Evolutionary conservation across 2,329 filamentous ascomycete species (phyloP).

Genomic region (Podosphaera aphanis): DNA sequence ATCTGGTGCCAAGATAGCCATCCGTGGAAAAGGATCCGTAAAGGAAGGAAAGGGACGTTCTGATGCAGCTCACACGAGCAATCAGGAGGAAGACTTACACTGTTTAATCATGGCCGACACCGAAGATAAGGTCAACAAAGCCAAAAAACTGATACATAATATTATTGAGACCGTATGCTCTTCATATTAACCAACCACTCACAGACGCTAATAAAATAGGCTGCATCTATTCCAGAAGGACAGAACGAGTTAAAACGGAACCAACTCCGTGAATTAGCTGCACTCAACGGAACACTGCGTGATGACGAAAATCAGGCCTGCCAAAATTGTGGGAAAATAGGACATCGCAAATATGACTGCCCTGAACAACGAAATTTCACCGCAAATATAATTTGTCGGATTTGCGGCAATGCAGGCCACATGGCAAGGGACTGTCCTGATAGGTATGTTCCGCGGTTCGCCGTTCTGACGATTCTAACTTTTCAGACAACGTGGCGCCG

Average conservation of each 20-base stretch:
- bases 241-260: slow-evolving; percentile 98
- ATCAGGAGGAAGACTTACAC: slow-evolving; percentile 97
- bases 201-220: slow-evolving; percentile 29
- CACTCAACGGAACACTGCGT: slow-evolving; percentile 93
- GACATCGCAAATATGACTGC: slow-evolving; percentile 96
- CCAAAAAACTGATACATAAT: slow-evolving; percentile 94
- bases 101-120: slow-evolving; percentile 99
- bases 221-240: slow-evolving; percentile 91
- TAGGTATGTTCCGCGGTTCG: slow-evolving; percentile 20
- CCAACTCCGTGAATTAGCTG: slow-evolving; percentile 88
- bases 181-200: background rate
- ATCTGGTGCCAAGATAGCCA: slow-evolving; percentile 94
- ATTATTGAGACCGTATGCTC: slow-evolving; percentile 83
- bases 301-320: slow-evolving; percentile 98
- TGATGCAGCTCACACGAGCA: slow-evolving; percentile 96
- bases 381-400: slow-evolving; percentile 96
- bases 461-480: slow-evolving; percentile 5
- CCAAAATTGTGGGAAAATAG: slow-evolving; percentile 97
- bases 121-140: slow-evolving; percentile 98
- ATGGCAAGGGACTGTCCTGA: slow-evolving; percentile 98
- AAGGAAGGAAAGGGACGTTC: slow-evolving; percentile 99
- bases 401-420: slow-evolving; percentile 92
- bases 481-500: slow-evolving; percentile 48
- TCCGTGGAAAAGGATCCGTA: slow-evolving; percentile 96
- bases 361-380: slow-evolving; percentile 95